phyloP scores from a whole-genome alignment of 495 filamentous ascomycete species.

The Ramalina intermedia region DNA sequence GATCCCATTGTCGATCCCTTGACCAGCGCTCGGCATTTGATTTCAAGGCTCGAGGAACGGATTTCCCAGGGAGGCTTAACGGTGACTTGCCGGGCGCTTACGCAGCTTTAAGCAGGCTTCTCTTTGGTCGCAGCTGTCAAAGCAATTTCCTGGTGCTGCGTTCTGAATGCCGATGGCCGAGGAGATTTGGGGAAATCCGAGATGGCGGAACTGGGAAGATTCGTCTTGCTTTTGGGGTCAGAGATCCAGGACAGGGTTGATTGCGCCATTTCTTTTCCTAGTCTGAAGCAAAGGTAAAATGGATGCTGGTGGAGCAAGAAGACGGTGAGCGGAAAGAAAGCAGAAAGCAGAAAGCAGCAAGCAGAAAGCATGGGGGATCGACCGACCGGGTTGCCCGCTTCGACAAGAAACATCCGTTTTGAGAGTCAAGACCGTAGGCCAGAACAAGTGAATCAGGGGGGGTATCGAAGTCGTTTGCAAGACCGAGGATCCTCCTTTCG shows the following conservation, averaged over 20 bases:
- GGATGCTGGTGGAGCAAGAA: not conserved
- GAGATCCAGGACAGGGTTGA: constrained; percentile 3
- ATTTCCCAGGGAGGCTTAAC: not conserved
- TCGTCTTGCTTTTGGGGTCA: too few relatives aligned
- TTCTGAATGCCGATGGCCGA: not conserved
- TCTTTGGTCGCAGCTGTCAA: not conserved
- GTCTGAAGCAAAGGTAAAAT: not conserved
- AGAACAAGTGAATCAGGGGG: too few relatives aligned
- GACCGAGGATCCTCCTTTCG: too few relatives aligned
- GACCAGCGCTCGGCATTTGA: too few relatives aligned
- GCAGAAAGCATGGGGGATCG: constrained; percentile 3
- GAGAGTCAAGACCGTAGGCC: too few relatives aligned
- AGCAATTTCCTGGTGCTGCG: not conserved
- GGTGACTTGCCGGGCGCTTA: constrained; percentile 7
- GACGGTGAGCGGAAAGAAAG: not conserved
- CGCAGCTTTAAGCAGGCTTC: not conserved
- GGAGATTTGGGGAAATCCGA: too few relatives aligned
- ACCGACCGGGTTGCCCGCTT: not conserved
- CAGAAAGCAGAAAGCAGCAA: constrained; percentile 2
- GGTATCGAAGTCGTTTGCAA: too few relatives aligned
- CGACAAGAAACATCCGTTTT: not conserved
- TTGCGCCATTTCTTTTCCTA: constrained; percentile 1
- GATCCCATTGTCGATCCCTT: constrained; percentile 7
- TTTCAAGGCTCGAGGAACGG: too few relatives aligned
- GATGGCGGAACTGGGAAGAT: too few relatives aligned